A percentile compares a stretch with the other conserved stretches of the same genome.
Conservation (phyloP, 306 rosid species). For the Pterocarpus santalinus region DNA sequence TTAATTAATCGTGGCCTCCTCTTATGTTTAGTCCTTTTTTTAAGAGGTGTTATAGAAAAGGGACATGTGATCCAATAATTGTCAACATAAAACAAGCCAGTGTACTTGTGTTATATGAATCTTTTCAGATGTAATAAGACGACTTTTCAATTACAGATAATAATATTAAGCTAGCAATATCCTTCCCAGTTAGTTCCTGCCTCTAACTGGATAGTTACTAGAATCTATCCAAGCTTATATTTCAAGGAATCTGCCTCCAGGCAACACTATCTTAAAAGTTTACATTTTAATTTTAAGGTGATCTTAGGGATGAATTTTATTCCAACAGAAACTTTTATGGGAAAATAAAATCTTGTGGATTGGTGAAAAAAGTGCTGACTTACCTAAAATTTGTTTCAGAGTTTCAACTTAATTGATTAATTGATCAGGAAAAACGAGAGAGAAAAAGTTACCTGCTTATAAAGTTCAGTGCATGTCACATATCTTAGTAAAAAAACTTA, state of each 20-base stretch:
- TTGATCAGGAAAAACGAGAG: too few species aligned
- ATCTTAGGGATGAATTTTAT: neutral
- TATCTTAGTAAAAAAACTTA: too few species aligned
- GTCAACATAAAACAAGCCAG: slow-evolving; percentile 39
- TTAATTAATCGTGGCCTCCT: slow-evolving; percentile 30
- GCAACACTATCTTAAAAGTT: neutral
- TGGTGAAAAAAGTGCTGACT: neutral
- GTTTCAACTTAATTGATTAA: too few species aligned
- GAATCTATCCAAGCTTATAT: neutral
- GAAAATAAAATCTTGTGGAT: neutral
- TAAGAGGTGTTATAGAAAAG: slow-evolving; percentile 13
- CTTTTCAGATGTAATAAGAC: neutral
- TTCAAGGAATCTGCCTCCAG: neutral
- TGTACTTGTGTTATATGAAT: slow-evolving; percentile 39
- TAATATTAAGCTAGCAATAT: neutral
- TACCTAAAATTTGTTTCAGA: too few species aligned
- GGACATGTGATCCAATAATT: slow-evolving; percentile 50
- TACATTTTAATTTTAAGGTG: neutral
- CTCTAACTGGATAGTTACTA: slow-evolving; percentile 23
- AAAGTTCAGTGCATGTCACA: too few species aligned
- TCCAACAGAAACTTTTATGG: neutral
- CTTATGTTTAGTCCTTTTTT: slow-evolving; percentile 36
- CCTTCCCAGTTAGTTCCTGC: slow-evolving; percentile 26
- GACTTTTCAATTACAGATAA: neutral
- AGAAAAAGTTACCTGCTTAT: too few species aligned